Evolutionary conservation across 108 stramenopile species (phyloP), one percentile per base, ranked within the genome.

Genomic region (Nitzschia sp.): DNA sequence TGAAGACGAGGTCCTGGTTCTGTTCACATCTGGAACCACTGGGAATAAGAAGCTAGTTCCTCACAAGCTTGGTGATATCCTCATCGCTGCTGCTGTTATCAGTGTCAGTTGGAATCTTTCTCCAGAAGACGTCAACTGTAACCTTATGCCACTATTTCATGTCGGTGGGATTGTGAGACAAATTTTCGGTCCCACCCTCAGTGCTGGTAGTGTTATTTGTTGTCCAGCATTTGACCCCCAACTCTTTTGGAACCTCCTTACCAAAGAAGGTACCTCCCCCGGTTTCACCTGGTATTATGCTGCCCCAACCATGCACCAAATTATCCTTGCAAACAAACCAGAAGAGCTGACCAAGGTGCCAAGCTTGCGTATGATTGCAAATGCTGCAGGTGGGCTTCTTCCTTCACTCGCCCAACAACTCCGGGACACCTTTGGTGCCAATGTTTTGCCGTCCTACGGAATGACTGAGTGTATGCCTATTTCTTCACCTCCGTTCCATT

Each of bases 391-490:
- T 26, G 86, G 82, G 14, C 63, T 87, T 6, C 51, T 84, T 24
- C 86, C 86, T 14, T 57, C 68, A 26, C 59, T 86, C 41, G 85
- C 85, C 0, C 64, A 75, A 15, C 70, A 78, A 56, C 53, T 86
- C 7, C 56, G 69, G 14, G 39, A 67, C 38, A 76, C 78, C 0
- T 86, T 83, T 62, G 57, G 66, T 0, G 72, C 72, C 22, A 71
- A 78, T 46, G 79, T 90, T 26, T 48, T 90, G 29, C 82, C 89
- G 0, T 59, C 66, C 14, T 90, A 90, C 67, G 86, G 82, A 38
- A 90, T 90, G 89, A 83, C 89, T 15, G 89, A 90, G 57, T 86
- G 86, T 69, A 87, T 87, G 86, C 86, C 86, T 0, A 87, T 87
- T 29, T 67, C 75, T 8, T 74, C 80, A n/a, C 86, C 86, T 14